Percentiles rank a stretch among this genome's conserved stretches.
Evolutionary conservation across 163 green algal genomes (phyloP).

Genomic region (Prototheca cutis): DNA sequence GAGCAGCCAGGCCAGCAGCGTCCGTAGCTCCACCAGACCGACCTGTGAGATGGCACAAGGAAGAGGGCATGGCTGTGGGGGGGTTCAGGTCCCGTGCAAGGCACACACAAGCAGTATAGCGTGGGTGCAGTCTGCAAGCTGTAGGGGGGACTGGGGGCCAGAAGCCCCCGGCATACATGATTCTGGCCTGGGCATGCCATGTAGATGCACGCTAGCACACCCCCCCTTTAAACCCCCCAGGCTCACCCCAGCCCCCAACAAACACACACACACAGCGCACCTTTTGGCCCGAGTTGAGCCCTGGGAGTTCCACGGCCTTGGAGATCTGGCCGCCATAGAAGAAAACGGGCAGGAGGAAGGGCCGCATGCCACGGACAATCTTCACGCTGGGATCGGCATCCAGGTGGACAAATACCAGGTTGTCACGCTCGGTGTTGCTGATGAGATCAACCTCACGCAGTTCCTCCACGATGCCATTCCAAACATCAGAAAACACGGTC

Average conservation of each 20-base stretch:
- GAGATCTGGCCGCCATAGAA: slow-evolving; percentile 49
- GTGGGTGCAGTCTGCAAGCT: too few species aligned
- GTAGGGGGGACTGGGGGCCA: too few species aligned
- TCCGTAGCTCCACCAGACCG: neutral
- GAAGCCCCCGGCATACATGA: too few species aligned
- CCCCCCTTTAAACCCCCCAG: too few species aligned
- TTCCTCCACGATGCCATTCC: slow-evolving; percentile 44
- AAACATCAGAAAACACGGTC: slow-evolving; percentile 43
- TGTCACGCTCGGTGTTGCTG: slow-evolving; percentile 31
- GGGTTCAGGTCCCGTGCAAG: too few species aligned
- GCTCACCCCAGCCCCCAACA: too few species aligned
- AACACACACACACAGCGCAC: too few species aligned
- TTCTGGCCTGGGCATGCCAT: too few species aligned
- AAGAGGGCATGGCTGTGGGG: too few species aligned
- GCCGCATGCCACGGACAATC: slow-evolving; percentile 29
- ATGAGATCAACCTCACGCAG: slow-evolving; percentile 41
- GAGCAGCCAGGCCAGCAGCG: slow-evolving; percentile 26
- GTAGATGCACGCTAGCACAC: too few species aligned
- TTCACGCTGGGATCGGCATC: slow-evolving; percentile 20
- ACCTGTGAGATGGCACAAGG: too few species aligned
- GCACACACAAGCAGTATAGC: too few species aligned
- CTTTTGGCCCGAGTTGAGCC: slow-evolving; percentile 20
- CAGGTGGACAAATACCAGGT: slow-evolving; percentile 45
- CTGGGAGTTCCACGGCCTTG: slow-evolving; percentile 29
- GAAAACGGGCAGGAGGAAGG: slow-evolving; percentile 50